Evolutionary conservation across 495 filamentous ascomycete species (phyloP).

Genomic region (Penicillium cataractarum): DNA sequence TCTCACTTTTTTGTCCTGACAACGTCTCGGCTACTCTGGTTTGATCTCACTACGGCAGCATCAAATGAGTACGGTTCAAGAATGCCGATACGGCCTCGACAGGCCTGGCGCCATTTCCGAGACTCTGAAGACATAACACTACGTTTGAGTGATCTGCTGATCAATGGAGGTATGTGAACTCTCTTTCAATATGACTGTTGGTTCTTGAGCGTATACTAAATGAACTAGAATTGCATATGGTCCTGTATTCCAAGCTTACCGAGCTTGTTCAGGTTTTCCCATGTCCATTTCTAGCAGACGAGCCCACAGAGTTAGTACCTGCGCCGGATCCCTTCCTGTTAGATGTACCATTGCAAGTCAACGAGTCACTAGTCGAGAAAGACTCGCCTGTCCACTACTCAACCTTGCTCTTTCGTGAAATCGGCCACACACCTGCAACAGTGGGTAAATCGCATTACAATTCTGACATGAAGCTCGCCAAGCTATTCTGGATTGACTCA

Average conservation of each 20-base stretch:
- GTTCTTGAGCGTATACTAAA: conserved; percentile 11
- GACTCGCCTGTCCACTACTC: conserved; percentile 26
- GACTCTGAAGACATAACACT: conserved; percentile 51
- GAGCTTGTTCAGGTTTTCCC: conserved; percentile 41
- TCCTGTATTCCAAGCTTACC: conserved; percentile 51
- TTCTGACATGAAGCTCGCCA: conserved; percentile 34
- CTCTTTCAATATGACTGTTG: not conserved
- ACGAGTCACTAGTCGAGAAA: not conserved
- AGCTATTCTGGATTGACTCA: conserved; percentile 44
- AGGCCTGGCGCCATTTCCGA: conserved; percentile 51
- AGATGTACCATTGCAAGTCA: conserved; percentile 30
- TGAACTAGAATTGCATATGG: conserved; percentile 33
- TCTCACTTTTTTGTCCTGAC: conserved; percentile 62
- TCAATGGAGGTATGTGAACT: conserved; percentile 34
- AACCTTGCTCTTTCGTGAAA: conserved; percentile 42
- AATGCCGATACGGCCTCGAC: conserved; percentile 27
- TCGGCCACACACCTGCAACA: conserved; percentile 27
- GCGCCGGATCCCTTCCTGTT: conserved; percentile 48
- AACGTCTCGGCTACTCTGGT: conserved; percentile 47
- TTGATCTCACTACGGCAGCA: conserved; percentile 30
- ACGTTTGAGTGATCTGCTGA: conserved; percentile 34
- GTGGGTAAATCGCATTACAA: conserved; percentile 21
- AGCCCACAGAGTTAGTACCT: conserved; percentile 21
- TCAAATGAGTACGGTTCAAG: conserved; percentile 14
- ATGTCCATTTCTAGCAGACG: conserved; percentile 30